Conservation (phyloP, 306 rosid genomes). For the Hippophae rhamnoides region DNA sequence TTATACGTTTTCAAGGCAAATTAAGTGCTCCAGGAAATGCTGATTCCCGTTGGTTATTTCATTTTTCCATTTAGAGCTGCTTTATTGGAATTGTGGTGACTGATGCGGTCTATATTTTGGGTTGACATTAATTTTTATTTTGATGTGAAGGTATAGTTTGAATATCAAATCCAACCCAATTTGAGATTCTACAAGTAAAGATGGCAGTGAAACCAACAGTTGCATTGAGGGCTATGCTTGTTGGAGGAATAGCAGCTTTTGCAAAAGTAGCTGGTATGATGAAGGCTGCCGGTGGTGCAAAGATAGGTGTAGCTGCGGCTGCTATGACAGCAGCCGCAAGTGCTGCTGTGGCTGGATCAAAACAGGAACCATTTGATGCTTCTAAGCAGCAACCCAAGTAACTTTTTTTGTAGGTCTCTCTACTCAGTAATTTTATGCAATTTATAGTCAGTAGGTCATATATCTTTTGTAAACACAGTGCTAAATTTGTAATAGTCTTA, state of each 20-base stretch:
- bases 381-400: conserved; percentile 32
- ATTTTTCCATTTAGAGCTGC: not conserved
- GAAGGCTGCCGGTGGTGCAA: conserved; percentile 85
- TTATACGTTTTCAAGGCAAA: not conserved
- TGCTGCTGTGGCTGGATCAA: conserved; percentile 58
- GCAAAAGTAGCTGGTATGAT: conserved; percentile 62
- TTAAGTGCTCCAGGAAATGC: not conserved
- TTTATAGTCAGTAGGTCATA: conserved; percentile 6
- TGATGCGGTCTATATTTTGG: not conserved
- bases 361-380: conserved; percentile 45
- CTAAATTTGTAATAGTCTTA: conserved; percentile 1
- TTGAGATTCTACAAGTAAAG: conserved; percentile 25
- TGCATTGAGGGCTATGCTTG: conserved; percentile 70
- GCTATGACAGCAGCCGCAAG: conserved; percentile 87
- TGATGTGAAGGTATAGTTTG: not conserved
- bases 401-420: not conserved
- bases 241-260: conserved; percentile 83
- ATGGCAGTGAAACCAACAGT: conserved; percentile 79
- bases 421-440: conserved; percentile 9
- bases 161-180: not conserved
- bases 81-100: not conserved
- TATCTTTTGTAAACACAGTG: not conserved
- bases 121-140: not conserved
- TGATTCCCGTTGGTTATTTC: not conserved
- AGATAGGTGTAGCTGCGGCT: conserved; percentile 72